Conservation (phyloP, 768 basidiomycete species). For the Dioszegia aurantiaca region DNA sequence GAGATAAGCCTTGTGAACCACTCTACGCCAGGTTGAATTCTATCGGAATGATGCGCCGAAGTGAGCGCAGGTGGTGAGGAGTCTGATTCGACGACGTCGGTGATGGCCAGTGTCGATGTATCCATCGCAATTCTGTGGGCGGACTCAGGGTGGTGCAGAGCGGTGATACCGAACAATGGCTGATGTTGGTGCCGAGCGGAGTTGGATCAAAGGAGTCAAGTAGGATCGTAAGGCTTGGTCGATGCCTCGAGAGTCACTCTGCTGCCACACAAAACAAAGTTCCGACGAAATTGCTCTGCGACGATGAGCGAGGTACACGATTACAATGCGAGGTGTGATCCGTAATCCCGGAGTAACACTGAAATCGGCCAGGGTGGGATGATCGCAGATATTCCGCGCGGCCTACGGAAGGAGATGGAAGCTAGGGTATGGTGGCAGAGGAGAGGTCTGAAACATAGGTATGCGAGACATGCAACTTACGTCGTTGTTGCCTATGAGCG, state of each 20-base stretch:
- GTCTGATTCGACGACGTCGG: constrained; percentile 4
- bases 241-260: background rate
- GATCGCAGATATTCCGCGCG: no score
- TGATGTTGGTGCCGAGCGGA: background rate
- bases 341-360: no score
- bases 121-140: constrained; percentile 16
- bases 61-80: constrained; percentile 10
- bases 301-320: no score
- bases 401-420: no score
- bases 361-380: no score
- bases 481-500: no score
- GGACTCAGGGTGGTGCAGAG: background rate
- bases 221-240: no score
- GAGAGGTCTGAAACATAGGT: no score
- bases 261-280: no score
- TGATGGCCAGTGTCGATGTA: constrained; percentile 26
- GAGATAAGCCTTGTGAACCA: constrained; percentile 32
- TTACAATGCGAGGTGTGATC: background rate
- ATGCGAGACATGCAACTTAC: no score
- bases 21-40: constrained; percentile 18
- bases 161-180: background rate
- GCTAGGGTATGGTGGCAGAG: no score
- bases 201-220: constrained; percentile 16
- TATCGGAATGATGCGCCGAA: background rate
- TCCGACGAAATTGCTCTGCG: no score